Conservation (phyloP, 140 eudicot species). For the Bidens hawaiensis region DNA sequence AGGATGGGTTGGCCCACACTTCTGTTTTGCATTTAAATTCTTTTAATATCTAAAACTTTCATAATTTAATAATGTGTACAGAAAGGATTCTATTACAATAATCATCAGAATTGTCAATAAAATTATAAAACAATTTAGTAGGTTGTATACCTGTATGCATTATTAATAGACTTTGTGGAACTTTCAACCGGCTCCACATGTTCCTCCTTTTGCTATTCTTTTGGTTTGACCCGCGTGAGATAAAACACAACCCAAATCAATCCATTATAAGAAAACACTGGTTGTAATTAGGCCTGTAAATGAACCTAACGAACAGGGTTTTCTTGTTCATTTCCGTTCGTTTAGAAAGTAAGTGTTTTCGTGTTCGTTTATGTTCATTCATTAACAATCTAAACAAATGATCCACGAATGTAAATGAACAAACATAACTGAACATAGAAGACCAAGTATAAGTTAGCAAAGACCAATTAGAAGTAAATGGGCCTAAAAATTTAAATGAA, state of each 20-base stretch:
- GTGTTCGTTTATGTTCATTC: too few species aligned
- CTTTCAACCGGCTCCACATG: background rate
- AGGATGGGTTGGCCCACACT: too few species aligned
- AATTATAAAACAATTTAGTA: background rate
- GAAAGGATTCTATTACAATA: background rate
- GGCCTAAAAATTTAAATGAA: too few species aligned
- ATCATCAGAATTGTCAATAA: background rate
- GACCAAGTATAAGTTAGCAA: too few species aligned
- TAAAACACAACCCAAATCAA: background rate
- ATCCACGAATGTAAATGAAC: too few species aligned
- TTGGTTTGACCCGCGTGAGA: background rate
- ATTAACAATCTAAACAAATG: too few species aligned
- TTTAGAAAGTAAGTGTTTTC: too few species aligned
- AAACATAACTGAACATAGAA: too few species aligned
- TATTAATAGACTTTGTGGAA: background rate
- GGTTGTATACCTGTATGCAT: background rate
- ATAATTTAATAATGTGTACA: background rate
- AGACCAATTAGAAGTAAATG: too few species aligned
- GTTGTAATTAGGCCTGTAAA: too few species aligned
- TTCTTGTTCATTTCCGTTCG: too few species aligned
- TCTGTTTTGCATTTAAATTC: background rate
- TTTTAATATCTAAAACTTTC: background rate
- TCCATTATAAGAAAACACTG: background rate
- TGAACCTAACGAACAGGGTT: too few species aligned
- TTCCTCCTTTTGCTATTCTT: background rate